These are phyloP conservation scores for Cryptosporidium viatorum DNA, from an alignment of 169 alveolate species.

Conservation along the genomic window DNA sequence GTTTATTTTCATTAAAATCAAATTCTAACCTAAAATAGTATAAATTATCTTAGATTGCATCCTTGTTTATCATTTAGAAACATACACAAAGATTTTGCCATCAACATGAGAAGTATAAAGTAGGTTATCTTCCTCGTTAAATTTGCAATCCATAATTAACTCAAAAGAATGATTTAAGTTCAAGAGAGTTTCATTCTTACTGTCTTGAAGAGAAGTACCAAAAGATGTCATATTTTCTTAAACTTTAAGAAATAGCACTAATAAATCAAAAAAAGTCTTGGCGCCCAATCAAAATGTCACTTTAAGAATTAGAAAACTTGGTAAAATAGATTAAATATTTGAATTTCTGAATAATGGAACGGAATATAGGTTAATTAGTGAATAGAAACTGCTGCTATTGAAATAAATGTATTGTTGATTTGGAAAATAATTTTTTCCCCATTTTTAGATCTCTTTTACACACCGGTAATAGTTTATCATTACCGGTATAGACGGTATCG, in stretches of 20 bases:
- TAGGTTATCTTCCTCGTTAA: not conserved
- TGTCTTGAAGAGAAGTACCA: constrained; percentile 21
- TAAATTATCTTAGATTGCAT: not conserved
- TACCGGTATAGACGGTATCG: constrained; percentile 18
- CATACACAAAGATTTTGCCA: constrained; percentile 41
- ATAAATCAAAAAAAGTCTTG: not conserved
- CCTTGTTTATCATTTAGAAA: not conserved
- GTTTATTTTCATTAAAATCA: constrained; percentile 11
- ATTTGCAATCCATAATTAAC: constrained; percentile 60
- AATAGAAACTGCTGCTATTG: too few species aligned
- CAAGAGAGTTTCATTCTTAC: not conserved
- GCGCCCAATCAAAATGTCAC: constrained; percentile 8
- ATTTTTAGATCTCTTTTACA: constrained; percentile 21
- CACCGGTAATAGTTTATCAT: not conserved
- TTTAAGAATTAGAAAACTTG: not conserved
- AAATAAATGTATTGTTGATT: too few species aligned
- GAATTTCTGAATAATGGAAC: not conserved
- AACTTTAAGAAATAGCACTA: not conserved
- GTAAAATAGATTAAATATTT: not conserved
- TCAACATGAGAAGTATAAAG: constrained; percentile 61
- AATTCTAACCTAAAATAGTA: constrained; percentile 24
- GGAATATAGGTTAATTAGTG: not conserved
- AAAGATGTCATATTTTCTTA: constrained; percentile 32
- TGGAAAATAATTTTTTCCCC: not conserved
- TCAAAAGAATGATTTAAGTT: not conserved